Conservation (phyloP, 192 early-diverging fungal genomes). For the Allomyces javanicus region DNA sequence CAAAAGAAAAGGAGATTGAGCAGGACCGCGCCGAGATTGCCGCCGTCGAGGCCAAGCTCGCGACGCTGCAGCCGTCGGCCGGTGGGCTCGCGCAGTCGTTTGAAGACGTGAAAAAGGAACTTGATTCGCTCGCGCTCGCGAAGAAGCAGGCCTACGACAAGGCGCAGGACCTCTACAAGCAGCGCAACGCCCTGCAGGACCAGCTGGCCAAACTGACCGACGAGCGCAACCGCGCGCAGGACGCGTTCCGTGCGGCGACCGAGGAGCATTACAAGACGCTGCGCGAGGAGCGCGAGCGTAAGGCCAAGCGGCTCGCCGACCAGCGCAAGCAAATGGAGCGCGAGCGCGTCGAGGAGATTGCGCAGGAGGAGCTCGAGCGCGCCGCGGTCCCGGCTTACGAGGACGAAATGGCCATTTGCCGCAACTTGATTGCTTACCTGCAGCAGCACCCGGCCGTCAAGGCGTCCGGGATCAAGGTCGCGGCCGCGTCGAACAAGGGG, state of each 20-base stretch:
- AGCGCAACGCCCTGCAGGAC: constrained; percentile 38
- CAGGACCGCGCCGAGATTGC: background rate
- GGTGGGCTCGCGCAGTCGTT: constrained; percentile 24
- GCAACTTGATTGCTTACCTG: constrained; percentile 58
- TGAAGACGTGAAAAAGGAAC: constrained; percentile 43
- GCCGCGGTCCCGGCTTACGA: constrained; percentile 74
- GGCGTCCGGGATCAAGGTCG: constrained; percentile 3
- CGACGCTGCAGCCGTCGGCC: constrained; percentile 29
- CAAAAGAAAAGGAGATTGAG: constrained; percentile 57
- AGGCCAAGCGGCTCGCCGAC: constrained; percentile 51
- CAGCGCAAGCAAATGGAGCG: constrained; percentile 42
- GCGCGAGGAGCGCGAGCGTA: constrained; percentile 46
- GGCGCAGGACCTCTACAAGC: constrained; percentile 51
- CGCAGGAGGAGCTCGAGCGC: constrained; percentile 58
- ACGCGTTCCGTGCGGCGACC: constrained; percentile 47
- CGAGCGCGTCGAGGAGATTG: constrained; percentile 43
- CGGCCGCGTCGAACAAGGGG: constrained; percentile 9
- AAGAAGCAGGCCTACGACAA: constrained; percentile 44
- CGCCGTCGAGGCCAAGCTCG: constrained; percentile 39
- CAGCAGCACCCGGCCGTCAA: constrained; percentile 15
- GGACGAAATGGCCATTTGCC: constrained; percentile 67
- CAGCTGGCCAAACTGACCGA: constrained; percentile 42
- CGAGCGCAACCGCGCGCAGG: constrained; percentile 49
- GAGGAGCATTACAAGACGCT: constrained; percentile 35
- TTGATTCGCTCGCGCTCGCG: constrained; percentile 40